These are phyloP conservation scores for Calocybe indica DNA, from an alignment of 768 basidiomycete genomes.

Conservation along the genomic window DNA sequence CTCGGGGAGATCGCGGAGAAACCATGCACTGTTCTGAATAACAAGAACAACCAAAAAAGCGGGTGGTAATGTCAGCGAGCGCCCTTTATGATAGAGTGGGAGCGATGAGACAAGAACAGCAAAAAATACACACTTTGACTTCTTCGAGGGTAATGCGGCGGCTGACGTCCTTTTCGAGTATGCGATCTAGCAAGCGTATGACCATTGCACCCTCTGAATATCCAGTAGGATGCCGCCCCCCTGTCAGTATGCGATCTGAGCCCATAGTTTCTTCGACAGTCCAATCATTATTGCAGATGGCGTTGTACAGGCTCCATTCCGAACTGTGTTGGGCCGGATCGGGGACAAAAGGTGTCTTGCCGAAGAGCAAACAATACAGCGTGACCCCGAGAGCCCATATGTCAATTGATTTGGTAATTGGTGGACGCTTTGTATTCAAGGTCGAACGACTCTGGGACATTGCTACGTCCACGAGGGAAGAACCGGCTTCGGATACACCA, in stretches of 20 bases:
- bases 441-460: slow-evolving; percentile 8
- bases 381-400: slow-evolving; percentile 98
- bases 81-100: neutral
- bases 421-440: slow-evolving; percentile 26
- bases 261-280: slow-evolving; percentile 66
- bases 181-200: slow-evolving; percentile 62
- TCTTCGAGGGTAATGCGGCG: slow-evolving; percentile 73
- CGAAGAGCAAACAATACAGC: slow-evolving; percentile 90
- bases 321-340: slow-evolving; percentile 19
- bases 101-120: slow-evolving; percentile 5
- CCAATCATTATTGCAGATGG: slow-evolving; percentile 78
- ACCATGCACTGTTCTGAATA: slow-evolving; percentile 55
- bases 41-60: slow-evolving; percentile 4
- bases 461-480: slow-evolving; percentile 20
- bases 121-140: slow-evolving; percentile 57
- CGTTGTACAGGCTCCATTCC: slow-evolving; percentile 74
- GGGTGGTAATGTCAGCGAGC: slow-evolving; percentile 1
- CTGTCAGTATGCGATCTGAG: slow-evolving; percentile 55
- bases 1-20: slow-evolving; percentile 60
- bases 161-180: slow-evolving; percentile 76
- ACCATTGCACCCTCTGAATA: slow-evolving; percentile 52
- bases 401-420: slow-evolving; percentile 90
- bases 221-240: slow-evolving; percentile 46
- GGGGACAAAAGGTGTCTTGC: slow-evolving; percentile 65
- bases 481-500: slow-evolving; percentile 6